A percentile compares a stretch with the other conserved stretches of the same genome.
These are phyloP conservation scores for Phytophthora macrochlamydospora DNA, from an alignment of 352 stramenopile species.

Conservation along the genomic window DNA sequence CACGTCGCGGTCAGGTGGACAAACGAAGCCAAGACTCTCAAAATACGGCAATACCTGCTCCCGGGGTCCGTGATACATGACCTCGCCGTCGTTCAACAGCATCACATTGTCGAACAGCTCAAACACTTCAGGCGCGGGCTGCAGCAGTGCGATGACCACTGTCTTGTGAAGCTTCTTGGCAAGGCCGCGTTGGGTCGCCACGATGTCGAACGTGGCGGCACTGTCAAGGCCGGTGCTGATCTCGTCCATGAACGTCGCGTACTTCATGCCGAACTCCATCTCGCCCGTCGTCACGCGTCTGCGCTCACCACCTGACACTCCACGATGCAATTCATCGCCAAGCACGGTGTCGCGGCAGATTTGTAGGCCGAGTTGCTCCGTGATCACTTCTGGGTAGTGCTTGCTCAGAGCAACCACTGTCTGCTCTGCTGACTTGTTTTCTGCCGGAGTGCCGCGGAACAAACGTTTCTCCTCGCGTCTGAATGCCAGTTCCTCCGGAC, in stretches of 20 bases:
- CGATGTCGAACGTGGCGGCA: constrained; percentile 89
- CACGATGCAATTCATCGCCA: constrained; percentile 36
- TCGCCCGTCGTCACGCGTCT: constrained; percentile 51
- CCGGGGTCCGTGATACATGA: constrained; percentile 49
- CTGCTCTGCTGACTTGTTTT: constrained; percentile 22
- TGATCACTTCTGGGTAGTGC: constrained; percentile 40
- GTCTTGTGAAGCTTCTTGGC: constrained; percentile 48
- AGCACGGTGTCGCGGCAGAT: constrained; percentile 31
- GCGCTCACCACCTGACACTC: constrained; percentile 66
- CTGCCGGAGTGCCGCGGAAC: constrained; percentile 33
- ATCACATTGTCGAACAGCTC: constrained; percentile 90
- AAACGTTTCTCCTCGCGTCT: constrained; percentile 9
- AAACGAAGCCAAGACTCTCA: constrained; percentile 50
- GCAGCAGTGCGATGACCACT: constrained; percentile 69
- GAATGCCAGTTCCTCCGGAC: constrained; percentile 36
- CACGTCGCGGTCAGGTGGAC: constrained; percentile 29
- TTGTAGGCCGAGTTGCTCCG: constrained; percentile 33
- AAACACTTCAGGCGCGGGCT: constrained; percentile 91
- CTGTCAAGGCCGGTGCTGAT: constrained; percentile 91
- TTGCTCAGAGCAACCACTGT: constrained; percentile 7
- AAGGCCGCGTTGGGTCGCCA: constrained; percentile 40
- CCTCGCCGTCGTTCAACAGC: constrained; percentile 53
- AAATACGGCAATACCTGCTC: constrained; percentile 44
- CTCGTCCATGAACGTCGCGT: constrained; percentile 82
- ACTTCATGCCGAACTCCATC: constrained; percentile 45